phyloP scores from a whole-genome alignment of 495 filamentous ascomycete genomes.

The Hypoxylon fuscum region DNA sequence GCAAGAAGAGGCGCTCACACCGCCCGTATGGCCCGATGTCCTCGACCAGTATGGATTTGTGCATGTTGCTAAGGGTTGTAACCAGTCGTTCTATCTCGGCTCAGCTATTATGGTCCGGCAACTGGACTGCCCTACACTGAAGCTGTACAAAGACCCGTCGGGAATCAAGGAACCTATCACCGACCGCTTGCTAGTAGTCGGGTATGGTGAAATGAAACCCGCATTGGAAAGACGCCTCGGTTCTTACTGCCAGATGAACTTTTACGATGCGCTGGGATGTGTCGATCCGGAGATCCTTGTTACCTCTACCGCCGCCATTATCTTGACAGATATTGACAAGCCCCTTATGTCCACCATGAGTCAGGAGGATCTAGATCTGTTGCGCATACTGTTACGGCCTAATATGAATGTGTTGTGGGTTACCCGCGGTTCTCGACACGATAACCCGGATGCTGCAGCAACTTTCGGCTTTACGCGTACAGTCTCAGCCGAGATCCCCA shows the following conservation, averaged over 20 bases:
- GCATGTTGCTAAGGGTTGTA: constrained; percentile 31
- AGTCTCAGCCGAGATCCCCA: constrained; percentile 51
- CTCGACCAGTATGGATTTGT: constrained; percentile 50
- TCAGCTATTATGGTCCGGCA: constrained; percentile 51
- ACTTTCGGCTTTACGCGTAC: constrained; percentile 56
- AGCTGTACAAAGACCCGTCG: constrained; percentile 17
- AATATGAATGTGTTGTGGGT: constrained; percentile 53
- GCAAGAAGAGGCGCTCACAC: constrained; percentile 17
- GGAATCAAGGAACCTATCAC: constrained; percentile 5
- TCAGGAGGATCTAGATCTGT: constrained; percentile 33
- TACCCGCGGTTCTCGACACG: constrained; percentile 36
- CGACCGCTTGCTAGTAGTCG: constrained; percentile 48
- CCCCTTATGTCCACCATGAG: constrained; percentile 50
- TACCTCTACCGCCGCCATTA: constrained; percentile 43
- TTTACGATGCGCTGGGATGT: constrained; percentile 35
- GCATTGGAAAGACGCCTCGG: constrained; percentile 31
- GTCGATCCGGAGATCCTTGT: constrained; percentile 17
- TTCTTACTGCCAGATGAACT: no score
- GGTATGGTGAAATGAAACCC: constrained; percentile 35
- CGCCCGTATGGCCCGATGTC: constrained; percentile 46
- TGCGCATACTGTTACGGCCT: constrained; percentile 48
- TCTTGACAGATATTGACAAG: constrained; percentile 51
- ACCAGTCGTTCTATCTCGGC: constrained; percentile 43
- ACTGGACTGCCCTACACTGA: constrained; percentile 33
- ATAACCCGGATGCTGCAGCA: constrained; percentile 49